Conservation (phyloP, 2,329 filamentous ascomycete species). For the Rosellinia necatrix region DNA sequence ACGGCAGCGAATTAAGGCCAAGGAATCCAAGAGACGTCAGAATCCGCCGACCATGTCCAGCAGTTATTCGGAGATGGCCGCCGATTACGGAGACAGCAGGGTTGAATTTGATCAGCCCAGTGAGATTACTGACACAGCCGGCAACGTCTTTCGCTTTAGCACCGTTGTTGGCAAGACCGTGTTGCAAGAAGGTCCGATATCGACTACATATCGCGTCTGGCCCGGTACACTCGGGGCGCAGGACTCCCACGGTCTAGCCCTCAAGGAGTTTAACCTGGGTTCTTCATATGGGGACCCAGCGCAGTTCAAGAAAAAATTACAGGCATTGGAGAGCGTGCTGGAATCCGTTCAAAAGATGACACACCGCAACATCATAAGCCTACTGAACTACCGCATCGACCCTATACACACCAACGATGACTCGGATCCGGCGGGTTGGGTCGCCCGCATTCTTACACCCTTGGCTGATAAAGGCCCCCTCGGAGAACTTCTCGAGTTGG, state of each 20-base stretch:
- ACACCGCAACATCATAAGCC: slow-evolving; percentile 76
- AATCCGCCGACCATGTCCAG: slow-evolving; percentile 50
- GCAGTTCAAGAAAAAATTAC: slow-evolving; percentile 75
- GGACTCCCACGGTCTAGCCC: slow-evolving; percentile 66
- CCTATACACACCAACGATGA: slow-evolving; percentile 50
- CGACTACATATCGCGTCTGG: slow-evolving; percentile 72
- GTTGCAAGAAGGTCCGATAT: slow-evolving; percentile 67
- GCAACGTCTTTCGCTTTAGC: slow-evolving; percentile 69
- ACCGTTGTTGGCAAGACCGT: slow-evolving; percentile 72
- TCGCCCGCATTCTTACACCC: slow-evolving; percentile 74
- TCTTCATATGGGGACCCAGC: slow-evolving; percentile 61
- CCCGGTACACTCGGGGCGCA: slow-evolving; percentile 63
- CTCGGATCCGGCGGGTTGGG: slow-evolving; percentile 59
- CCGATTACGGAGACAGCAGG: slow-evolving; percentile 40
- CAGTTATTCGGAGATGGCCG: slow-evolving; percentile 42
- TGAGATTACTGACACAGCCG: slow-evolving; percentile 64
- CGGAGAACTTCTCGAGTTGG: slow-evolving; percentile 78
- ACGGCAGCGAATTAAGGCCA: slow-evolving; percentile 66
- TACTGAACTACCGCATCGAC: slow-evolving; percentile 83
- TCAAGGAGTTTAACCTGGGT: slow-evolving; percentile 72
- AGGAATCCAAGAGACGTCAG: slow-evolving; percentile 67
- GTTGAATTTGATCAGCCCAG: slow-evolving; percentile 72
- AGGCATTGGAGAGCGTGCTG: slow-evolving; percentile 75
- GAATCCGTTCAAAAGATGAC: slow-evolving; percentile 74
- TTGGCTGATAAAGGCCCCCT: slow-evolving; percentile 83